These are phyloP conservation scores for Aegilops sharonensis DNA, from an alignment of 176 grass and related monocot species.

Conservation along the genomic window DNA sequence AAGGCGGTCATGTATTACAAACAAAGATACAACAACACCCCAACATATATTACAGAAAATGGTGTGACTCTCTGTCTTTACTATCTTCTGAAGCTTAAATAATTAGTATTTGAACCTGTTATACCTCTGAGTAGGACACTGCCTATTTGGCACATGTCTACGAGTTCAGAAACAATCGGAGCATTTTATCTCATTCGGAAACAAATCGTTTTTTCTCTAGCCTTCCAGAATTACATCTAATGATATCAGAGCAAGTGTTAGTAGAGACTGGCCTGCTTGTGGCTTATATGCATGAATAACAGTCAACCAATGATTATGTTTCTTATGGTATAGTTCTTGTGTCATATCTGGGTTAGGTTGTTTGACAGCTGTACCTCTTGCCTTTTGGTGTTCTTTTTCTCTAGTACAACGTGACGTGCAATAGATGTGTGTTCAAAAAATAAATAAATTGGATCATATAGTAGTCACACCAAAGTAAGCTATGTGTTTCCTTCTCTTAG, in stretches of 20 bases:
- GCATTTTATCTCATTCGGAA: background rate
- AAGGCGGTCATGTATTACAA: conserved; percentile 54
- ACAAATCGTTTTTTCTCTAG: background rate
- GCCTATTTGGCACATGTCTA: background rate
- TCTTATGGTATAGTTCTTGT: background rate
- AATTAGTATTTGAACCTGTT: background rate
- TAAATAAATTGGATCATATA: background rate
- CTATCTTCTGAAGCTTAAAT: background rate
- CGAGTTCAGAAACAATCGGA: background rate
- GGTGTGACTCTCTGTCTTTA: conserved; percentile 26
- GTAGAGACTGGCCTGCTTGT: background rate
- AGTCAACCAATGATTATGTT: background rate
- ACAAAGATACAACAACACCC: conserved; percentile 71
- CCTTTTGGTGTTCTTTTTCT: background rate
- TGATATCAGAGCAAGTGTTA: background rate
- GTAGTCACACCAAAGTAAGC: background rate
- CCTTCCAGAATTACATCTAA: background rate
- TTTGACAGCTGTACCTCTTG: background rate
- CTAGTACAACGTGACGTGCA: background rate
- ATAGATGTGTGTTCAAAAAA: background rate
- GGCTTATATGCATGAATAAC: background rate
- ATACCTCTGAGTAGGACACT: background rate
- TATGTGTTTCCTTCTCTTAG: background rate
- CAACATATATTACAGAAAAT: conserved; percentile 75
- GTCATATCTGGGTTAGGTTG: background rate